Conservation (phyloP, 305 asterid species). For the Fraxinus latifolia region DNA sequence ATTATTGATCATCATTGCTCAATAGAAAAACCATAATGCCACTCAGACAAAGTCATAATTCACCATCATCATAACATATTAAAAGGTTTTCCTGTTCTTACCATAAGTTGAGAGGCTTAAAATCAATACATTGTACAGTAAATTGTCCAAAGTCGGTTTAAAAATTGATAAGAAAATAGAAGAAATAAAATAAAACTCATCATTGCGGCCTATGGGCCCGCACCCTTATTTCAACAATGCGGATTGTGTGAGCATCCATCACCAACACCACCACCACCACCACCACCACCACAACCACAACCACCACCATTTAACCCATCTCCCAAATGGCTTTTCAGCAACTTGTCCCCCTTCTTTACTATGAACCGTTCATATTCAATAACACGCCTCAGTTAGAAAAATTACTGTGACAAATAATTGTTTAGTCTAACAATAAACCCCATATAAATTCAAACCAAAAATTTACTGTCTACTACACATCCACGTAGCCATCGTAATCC, state of each 20-base stretch:
- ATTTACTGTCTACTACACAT: neutral
- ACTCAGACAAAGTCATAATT: slow-evolving; percentile 35
- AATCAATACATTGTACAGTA: slow-evolving; percentile 30
- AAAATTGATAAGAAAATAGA: neutral
- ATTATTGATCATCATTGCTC: slow-evolving; percentile 43
- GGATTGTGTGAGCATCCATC: slow-evolving; percentile 42
- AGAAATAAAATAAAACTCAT: slow-evolving; percentile 16
- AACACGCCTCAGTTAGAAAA: slow-evolving; percentile 10
- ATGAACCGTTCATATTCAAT: slow-evolving; percentile 32
- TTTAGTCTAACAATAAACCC: slow-evolving; percentile 11
- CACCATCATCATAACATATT: slow-evolving; percentile 28
- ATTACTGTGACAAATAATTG: neutral
- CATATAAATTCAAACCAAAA: neutral
- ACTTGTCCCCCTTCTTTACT: slow-evolving; percentile 40
- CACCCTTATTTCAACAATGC: slow-evolving; percentile 37
- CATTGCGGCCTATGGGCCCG: slow-evolving; percentile 40
- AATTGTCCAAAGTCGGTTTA: slow-evolving; percentile 20
- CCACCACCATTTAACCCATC: slow-evolving; percentile 34
- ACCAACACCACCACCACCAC: slow-evolving; percentile 44
- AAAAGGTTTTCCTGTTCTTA: neutral
- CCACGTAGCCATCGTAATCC: neutral
- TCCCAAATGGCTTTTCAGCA: slow-evolving; percentile 34
- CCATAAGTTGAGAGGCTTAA: slow-evolving; percentile 32
- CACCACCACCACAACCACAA: slow-evolving; percentile 31
- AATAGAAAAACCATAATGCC: slow-evolving; percentile 37